A percentile compares a stretch with the other conserved stretches of the same genome.
These are phyloP conservation scores for Leccinum olivaceopallidum DNA, from an alignment of 768 basidiomycete genomes.

Conservation along the genomic window DNA sequence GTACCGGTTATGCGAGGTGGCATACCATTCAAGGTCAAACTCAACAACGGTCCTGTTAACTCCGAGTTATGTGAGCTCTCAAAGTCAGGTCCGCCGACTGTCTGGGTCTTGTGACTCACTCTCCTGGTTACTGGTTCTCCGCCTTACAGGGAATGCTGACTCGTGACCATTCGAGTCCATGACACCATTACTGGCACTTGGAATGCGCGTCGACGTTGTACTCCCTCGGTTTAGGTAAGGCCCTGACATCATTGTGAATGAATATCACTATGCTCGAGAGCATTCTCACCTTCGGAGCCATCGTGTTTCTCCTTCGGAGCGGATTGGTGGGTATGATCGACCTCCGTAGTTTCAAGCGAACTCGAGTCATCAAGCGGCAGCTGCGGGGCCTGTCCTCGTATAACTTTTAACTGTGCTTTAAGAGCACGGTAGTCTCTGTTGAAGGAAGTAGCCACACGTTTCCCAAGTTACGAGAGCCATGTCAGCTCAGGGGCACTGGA, in stretches of 20 bases:
- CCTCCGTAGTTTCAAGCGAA: constrained; percentile 5
- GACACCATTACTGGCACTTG: neutral
- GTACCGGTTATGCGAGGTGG: constrained; percentile 9
- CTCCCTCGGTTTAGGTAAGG: neutral
- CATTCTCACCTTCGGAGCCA: constrained; percentile 1
- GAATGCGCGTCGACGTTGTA: constrained; percentile 3
- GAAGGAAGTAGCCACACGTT: neutral
- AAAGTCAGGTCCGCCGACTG: neutral
- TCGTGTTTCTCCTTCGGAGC: neutral
- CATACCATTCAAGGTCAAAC: constrained; percentile 9
- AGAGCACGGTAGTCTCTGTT: constrained; percentile 70
- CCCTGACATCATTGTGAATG: neutral
- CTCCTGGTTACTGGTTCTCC: neutral
- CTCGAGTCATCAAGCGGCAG: constrained; percentile 17
- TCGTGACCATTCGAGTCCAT: neutral
- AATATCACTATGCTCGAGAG: neutral
- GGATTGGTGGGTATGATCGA: neutral
- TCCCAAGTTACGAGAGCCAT: neutral
- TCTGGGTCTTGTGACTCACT: constrained; percentile 8
- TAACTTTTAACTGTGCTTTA: constrained; percentile 65
- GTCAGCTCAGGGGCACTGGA: neutral
- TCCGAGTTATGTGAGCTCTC: neutral
- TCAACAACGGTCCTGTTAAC: constrained; percentile 17
- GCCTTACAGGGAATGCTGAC: neutral
- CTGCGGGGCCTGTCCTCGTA: constrained; percentile 38